phyloP scores from a whole-genome alignment of 495 filamentous ascomycete species.

The Evernia prunastri region DNA sequence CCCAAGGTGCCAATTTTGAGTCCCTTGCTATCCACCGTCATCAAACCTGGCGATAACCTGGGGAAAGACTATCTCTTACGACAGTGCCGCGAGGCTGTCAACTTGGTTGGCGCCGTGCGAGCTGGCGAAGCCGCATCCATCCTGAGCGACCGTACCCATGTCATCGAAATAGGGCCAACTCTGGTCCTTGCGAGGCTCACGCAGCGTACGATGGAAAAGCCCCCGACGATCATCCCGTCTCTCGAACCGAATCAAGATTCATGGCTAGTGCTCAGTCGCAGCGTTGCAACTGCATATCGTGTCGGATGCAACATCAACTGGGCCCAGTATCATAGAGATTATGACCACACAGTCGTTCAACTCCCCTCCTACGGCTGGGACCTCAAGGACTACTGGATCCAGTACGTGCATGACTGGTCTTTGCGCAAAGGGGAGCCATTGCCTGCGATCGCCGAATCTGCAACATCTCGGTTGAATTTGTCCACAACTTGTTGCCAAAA shows the following conservation, averaged over 20 bases:
- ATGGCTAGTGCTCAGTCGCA: conserved; percentile 49
- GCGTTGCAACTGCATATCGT: conserved; percentile 48
- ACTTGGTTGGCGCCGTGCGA: conserved; percentile 50
- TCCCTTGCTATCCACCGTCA: conserved; percentile 48
- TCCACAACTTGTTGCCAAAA: conserved; percentile 10
- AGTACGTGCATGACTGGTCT: conserved; percentile 48
- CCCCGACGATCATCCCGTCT: conserved; percentile 40
- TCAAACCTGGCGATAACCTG: conserved; percentile 41
- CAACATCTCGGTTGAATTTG: conserved; percentile 9
- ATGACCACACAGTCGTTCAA: conserved; percentile 49
- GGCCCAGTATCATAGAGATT: conserved; percentile 54
- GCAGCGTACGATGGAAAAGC: conserved; percentile 28
- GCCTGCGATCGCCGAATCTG: background rate
- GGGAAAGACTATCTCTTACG: conserved; percentile 49
- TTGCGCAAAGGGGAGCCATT: conserved; percentile 33
- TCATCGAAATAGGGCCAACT: conserved; percentile 57
- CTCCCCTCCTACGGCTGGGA: conserved; percentile 64
- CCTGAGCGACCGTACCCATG: conserved; percentile 47
- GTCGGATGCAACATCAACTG: conserved; percentile 55
- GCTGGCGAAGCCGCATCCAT: conserved; percentile 42
- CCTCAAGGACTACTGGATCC: conserved; percentile 64
- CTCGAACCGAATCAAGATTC: conserved; percentile 31
- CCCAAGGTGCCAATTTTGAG: conserved; percentile 52
- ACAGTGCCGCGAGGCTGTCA: conserved; percentile 55
- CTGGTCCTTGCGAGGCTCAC: conserved; percentile 53